These are phyloP conservation scores for Crithidia fasciculata DNA, from an alignment of 208 protist genomes.

Conservation along the genomic window DNA sequence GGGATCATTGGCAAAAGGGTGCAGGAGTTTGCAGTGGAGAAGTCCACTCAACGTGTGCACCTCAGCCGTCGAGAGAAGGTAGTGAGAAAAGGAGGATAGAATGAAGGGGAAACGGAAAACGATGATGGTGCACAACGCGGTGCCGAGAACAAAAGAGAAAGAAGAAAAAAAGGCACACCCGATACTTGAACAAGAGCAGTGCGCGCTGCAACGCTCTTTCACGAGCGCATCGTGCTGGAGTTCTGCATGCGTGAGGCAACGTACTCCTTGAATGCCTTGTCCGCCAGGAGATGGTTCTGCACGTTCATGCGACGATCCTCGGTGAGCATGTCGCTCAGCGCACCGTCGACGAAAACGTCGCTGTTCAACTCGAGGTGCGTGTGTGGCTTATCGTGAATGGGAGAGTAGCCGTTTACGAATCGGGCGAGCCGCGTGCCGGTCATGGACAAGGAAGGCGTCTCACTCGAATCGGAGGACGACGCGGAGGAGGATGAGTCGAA, in stretches of 20 bases:
- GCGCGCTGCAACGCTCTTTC: neutral
- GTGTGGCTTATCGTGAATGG: constrained; percentile 50
- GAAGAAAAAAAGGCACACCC: neutral
- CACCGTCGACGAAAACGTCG: constrained; percentile 47
- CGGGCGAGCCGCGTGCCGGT: constrained; percentile 45
- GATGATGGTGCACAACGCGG: neutral
- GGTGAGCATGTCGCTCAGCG: constrained; percentile 49
- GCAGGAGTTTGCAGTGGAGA: constrained; percentile 6
- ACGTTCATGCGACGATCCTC: constrained; percentile 61
- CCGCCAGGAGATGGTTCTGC: constrained; percentile 49
- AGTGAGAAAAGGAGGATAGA: neutral
- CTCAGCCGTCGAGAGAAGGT: neutral
- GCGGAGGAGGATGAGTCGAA: neutral
- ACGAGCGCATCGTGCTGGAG: constrained; percentile 22
- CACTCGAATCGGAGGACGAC: neutral
- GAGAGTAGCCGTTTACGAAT: constrained; percentile 63
- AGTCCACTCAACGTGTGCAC: neutral
- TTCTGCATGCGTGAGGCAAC: constrained; percentile 25
- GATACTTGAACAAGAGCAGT: too few relatives aligned
- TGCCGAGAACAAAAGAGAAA: neutral
- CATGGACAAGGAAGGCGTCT: constrained; percentile 8
- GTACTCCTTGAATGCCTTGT: constrained; percentile 48
- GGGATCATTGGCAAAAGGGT: neutral
- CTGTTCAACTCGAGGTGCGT: constrained; percentile 36
- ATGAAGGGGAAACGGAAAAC: neutral